A percentile compares a stretch with the other conserved stretches of the same genome.
Conservation (phyloP, 306 rosid genomes). For the Potentilla sterilis region DNA sequence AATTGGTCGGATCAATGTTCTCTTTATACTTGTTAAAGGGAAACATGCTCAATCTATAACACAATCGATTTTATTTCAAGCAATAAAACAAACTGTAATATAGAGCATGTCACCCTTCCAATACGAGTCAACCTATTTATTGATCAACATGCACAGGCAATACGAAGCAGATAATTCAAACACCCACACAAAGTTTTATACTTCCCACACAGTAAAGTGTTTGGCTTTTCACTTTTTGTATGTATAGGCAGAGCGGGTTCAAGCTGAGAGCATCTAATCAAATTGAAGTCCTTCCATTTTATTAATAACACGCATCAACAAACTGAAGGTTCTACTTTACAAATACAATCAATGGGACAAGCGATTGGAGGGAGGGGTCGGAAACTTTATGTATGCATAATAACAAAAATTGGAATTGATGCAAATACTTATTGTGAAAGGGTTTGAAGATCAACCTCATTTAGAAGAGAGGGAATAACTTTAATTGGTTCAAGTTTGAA, state of each 20-base stretch:
- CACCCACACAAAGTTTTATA: background rate
- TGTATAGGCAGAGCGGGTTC: background rate
- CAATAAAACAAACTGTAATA: no score
- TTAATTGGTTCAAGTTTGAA: constrained; percentile 50
- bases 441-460: constrained; percentile 57
- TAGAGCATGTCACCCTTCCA: background rate
- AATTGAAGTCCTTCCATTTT: background rate
- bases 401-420: background rate
- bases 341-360: background rate
- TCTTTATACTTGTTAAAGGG: background rate
- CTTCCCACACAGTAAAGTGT: background rate
- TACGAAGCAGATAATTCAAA: background rate
- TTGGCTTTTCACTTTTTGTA: background rate
- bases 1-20: background rate
- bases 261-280: background rate
- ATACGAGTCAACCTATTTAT: background rate
- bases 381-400: background rate
- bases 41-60: background rate
- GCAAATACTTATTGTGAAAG: constrained; percentile 17
- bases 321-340: background rate
- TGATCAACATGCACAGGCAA: background rate
- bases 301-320: background rate
- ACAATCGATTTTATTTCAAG: background rate
- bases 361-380: background rate
- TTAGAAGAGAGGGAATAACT: constrained; percentile 56